phyloP scores from a whole-genome alignment of 257 asterid species.

The Sherardia arvensis region DNA sequence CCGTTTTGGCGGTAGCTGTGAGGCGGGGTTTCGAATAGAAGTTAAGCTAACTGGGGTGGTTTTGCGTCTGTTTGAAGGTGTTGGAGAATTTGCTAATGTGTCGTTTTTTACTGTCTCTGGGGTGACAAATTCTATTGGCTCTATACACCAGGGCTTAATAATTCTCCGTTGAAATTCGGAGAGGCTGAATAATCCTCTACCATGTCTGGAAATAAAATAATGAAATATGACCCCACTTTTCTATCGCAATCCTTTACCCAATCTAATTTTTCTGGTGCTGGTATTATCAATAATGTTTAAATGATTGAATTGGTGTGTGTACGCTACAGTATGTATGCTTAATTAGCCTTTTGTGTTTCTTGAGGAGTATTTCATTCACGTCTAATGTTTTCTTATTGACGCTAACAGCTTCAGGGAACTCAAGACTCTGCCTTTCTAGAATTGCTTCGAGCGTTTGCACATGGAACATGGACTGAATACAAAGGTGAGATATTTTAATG shows the following conservation, averaged over 20 bases:
- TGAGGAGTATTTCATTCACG: slow-evolving; percentile 5
- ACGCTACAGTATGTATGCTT: not conserved
- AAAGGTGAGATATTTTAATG: slow-evolving; percentile 45
- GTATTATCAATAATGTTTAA: not conserved
- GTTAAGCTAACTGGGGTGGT: not conserved
- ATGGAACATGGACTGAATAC: slow-evolving; percentile 93
- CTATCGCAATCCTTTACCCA: not conserved
- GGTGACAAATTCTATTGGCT: not conserved
- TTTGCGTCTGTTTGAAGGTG: not conserved
- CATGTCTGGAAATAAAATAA: not conserved
- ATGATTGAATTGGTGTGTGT: not conserved
- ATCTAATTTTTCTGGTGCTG: not conserved
- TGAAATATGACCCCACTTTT: not conserved
- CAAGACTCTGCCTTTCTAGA: slow-evolving; percentile 51
- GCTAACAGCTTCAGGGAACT: slow-evolving; percentile 65
- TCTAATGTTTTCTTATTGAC: not conserved
- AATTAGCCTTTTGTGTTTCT: not conserved
- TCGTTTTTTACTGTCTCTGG: not conserved
- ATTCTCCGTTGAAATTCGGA: not conserved
- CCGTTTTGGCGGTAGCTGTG: too few species aligned
- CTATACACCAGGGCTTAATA: not conserved
- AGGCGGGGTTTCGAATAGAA: too few species aligned
- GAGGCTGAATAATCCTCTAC: not conserved
- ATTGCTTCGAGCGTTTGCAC: slow-evolving; percentile 74
- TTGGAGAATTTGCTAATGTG: not conserved